Conservation (phyloP, 2,329 filamentous ascomycete genomes). For the Knufia petricola region DNA sequence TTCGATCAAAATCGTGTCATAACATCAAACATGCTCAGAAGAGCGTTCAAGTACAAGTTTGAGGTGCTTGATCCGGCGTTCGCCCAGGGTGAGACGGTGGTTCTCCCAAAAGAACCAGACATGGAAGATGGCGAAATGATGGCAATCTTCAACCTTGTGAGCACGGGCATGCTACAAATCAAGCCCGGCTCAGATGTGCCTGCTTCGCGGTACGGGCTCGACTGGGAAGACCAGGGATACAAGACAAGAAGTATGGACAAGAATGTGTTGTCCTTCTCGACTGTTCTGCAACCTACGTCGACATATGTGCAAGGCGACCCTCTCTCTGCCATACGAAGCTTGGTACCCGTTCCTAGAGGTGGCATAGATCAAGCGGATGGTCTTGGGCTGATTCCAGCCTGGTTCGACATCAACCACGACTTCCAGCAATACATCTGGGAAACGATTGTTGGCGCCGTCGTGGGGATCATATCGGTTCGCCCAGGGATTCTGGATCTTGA, state of each 20-base stretch:
- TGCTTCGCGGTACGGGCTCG: conserved; percentile 36
- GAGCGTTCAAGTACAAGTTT: conserved; percentile 35
- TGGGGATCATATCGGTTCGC: conserved; percentile 34
- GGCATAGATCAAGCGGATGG: conserved; percentile 15
- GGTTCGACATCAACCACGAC: conserved; percentile 40
- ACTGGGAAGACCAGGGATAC: conserved; percentile 35
- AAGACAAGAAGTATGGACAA: conserved; percentile 39
- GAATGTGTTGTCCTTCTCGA: conserved; percentile 32
- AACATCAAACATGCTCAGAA: conserved; percentile 31
- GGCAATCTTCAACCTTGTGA: conserved; percentile 23
- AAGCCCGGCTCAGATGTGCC: conserved; percentile 32
- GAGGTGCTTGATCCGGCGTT: conserved; percentile 34
- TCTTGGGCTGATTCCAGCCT: conserved; percentile 33
- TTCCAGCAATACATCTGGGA: conserved; percentile 34
- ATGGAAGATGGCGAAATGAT: conserved; percentile 19
- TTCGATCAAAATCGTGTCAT: conserved; percentile 34
- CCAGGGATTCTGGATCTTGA: conserved; percentile 31
- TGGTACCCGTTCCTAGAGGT: conserved; percentile 25
- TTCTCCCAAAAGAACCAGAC: conserved; percentile 26
- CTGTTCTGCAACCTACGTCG: conserved; percentile 30
- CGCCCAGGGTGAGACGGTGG: conserved; percentile 13
- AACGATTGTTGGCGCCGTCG: conserved; percentile 31
- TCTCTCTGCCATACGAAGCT: conserved; percentile 18
- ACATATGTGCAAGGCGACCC: conserved; percentile 35
- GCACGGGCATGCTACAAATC: conserved; percentile 29